Percentiles rank a stretch among this genome's conserved stretches.
Conservation (phyloP, 1,284 basidiomycete species). For the Filobasidium uniguttulatum region DNA sequence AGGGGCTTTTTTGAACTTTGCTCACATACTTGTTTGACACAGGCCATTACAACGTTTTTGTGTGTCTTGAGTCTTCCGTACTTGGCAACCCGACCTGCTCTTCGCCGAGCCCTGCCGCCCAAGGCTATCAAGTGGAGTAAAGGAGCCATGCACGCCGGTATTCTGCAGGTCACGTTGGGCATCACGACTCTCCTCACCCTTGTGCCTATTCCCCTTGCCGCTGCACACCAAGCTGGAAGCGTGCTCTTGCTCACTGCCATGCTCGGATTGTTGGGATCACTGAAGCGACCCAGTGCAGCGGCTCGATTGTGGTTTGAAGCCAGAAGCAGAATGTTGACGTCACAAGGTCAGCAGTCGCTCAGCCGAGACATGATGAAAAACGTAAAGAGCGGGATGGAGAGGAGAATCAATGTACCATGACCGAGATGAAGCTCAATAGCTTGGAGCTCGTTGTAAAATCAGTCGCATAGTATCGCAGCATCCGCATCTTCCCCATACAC, state of each 20-base stretch:
- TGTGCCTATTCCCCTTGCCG: conserved; percentile 83
- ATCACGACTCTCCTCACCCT: conserved; percentile 86
- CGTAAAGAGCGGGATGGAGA: conserved; percentile 9
- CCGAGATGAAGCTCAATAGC: too few relatives aligned
- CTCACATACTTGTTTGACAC: conserved; percentile 14
- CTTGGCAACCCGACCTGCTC: conserved; percentile 43
- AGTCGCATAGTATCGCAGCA: too few relatives aligned
- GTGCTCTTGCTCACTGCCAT: conserved; percentile 75
- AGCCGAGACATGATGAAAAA: conserved; percentile 3
- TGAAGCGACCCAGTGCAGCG: conserved; percentile 57
- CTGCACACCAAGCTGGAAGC: conserved; percentile 88
- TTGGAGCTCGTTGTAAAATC: too few relatives aligned
- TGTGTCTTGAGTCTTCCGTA: conserved; percentile 54
- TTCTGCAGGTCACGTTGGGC: conserved; percentile 76
- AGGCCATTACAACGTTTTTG: conserved; percentile 73
- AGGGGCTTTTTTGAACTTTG: not conserved
- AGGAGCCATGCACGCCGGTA: conserved; percentile 64
- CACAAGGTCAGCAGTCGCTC: not conserved
- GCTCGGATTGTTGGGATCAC: conserved; percentile 57
- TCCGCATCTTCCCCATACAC: too few relatives aligned
- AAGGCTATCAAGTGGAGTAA: conserved; percentile 49
- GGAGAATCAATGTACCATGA: conserved; percentile 11
- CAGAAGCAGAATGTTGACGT: not conserved
- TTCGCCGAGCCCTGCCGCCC: conserved; percentile 54
- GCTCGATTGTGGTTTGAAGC: conserved; percentile 37